Evolutionary conservation across 164 flowering plant genomes (phyloP).

Genomic region (Amborella trichopoda): DNA sequence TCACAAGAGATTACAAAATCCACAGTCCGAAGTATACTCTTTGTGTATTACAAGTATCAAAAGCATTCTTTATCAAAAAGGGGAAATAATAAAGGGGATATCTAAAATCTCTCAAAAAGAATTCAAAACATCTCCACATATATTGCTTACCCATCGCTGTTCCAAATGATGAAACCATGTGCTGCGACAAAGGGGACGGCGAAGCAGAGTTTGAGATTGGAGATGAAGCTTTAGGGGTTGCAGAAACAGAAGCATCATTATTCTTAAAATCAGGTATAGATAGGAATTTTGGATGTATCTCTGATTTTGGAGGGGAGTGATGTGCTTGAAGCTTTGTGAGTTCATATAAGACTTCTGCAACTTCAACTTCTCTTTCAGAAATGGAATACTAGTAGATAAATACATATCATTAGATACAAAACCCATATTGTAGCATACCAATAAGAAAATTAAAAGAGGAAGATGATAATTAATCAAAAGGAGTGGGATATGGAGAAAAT

Average conservation of each 20-base stretch:
- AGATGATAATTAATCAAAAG: neutral
- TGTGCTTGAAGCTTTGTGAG: slow-evolving; percentile 9
- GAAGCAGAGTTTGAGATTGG: slow-evolving; percentile 5
- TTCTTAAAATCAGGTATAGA: slow-evolving; percentile 1
- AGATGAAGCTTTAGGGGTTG: slow-evolving; percentile 5
- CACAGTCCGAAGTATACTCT: too few relatives aligned
- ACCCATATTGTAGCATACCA: neutral
- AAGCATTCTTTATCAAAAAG: too few relatives aligned
- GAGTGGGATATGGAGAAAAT: neutral
- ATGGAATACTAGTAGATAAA: slow-evolving; percentile 6
- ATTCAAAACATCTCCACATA: too few relatives aligned
- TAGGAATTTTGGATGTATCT: slow-evolving; percentile 1
- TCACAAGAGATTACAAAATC: too few relatives aligned
- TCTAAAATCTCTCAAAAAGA: too few relatives aligned
- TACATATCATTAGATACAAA: neutral
- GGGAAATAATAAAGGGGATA: too few relatives aligned
- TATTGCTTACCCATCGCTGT: slow-evolving; percentile 6
- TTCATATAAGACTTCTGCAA: slow-evolving; percentile 8
- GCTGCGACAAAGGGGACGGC: slow-evolving; percentile 3
- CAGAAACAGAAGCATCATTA: slow-evolving; percentile 6
- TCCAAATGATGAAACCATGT: neutral
- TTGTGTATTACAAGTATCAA: too few relatives aligned
- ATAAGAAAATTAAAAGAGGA: neutral
- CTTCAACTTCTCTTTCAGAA: slow-evolving; percentile 15
- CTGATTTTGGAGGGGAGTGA: slow-evolving; percentile 6